A percentile compares a stretch with the other conserved stretches of the same genome.
phyloP scores from a whole-genome alignment of 208 protist species.

The Leishmania aethiopica region DNA sequence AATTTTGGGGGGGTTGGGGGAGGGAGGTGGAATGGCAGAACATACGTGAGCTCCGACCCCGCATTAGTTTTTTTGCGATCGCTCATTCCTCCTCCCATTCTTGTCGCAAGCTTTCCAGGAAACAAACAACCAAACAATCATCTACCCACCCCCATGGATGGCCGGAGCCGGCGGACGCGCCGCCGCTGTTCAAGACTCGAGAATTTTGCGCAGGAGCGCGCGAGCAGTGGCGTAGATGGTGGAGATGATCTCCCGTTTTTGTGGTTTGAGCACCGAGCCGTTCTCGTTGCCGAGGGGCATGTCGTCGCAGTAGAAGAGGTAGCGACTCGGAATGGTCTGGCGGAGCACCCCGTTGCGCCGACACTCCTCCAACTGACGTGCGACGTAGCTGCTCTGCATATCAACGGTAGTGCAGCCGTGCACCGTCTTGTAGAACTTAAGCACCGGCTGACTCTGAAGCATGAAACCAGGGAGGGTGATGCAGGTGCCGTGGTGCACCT shows the following conservation, averaged over 20 bases:
- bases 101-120: too few relatives aligned
- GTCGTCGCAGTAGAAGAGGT: conserved; percentile 83
- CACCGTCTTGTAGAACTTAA: conserved; percentile 83
- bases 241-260: conserved; percentile 62
- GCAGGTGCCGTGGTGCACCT: conserved; percentile 51
- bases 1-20: too few relatives aligned
- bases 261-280: conserved; percentile 37
- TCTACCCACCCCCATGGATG: too few relatives aligned
- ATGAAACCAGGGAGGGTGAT: conserved; percentile 81
- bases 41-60: too few relatives aligned
- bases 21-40: too few relatives aligned
- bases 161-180: too few relatives aligned
- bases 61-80: too few relatives aligned
- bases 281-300: conserved; percentile 78
- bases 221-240: conserved; percentile 70
- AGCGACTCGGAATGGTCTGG: conserved; percentile 54
- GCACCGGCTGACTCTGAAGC: conserved; percentile 69
- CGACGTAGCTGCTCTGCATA: conserved; percentile 89
- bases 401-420: conserved; percentile 76
- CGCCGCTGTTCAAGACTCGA: conserved; percentile 4
- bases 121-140: too few relatives aligned
- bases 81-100: too few relatives aligned
- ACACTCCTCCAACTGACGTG: conserved; percentile 74
- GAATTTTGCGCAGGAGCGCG: conserved; percentile 40
- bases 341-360: conserved; percentile 62